Conservation (phyloP, 192 early-diverging fungal species). For the Coemansia sp. region DNA sequence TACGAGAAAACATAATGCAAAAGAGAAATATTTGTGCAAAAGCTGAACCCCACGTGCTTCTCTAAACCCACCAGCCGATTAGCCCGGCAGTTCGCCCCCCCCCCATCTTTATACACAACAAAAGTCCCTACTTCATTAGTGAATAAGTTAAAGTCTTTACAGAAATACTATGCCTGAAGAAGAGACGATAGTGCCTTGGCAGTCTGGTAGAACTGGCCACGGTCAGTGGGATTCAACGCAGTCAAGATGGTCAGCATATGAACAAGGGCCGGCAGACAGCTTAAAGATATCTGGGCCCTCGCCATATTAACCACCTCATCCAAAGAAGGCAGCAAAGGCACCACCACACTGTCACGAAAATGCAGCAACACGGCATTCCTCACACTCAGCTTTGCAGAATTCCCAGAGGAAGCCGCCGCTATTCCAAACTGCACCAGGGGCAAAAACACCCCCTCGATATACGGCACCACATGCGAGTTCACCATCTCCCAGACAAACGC, state of each 20-base stretch:
- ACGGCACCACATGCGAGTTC: conserved; percentile 78
- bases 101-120: no score
- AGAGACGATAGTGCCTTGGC: conserved; percentile 24
- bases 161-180: conserved; percentile 14
- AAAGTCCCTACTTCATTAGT: no score
- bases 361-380: conserved; percentile 30
- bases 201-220: conserved; percentile 24
- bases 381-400: conserved; percentile 3
- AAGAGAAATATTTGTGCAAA: no score
- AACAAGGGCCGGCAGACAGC: conserved; percentile 4
- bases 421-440: conserved; percentile 55
- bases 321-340: conserved; percentile 26
- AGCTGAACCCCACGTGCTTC: no score
- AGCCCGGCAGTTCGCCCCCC: no score
- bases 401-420: background rate
- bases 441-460: conserved; percentile 82
- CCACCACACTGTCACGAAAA: conserved; percentile 32
- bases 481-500: conserved; percentile 80
- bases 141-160: background rate
- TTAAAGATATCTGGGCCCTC: background rate
- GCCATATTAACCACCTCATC: conserved; percentile 13
- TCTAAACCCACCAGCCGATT: no score
- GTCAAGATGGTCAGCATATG: conserved; percentile 45
- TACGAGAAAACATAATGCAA: conserved; percentile 30
- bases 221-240: conserved; percentile 30